phyloP scores from a whole-genome alignment of 768 basidiomycete genomes.

The Scleroderma citrinum region DNA sequence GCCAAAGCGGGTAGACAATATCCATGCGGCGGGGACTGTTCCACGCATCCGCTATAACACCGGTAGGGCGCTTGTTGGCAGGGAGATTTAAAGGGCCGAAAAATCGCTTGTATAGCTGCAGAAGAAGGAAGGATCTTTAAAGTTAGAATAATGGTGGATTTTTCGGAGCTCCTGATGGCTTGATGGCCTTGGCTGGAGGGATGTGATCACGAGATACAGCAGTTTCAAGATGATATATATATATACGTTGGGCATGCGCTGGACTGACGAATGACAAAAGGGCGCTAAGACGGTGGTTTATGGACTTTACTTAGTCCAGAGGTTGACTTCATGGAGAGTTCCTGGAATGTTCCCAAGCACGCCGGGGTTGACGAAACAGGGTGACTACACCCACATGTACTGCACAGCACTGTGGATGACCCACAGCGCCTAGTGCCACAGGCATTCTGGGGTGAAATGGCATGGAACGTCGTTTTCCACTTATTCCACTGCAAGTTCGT shows the following conservation, averaged over 20 bases:
- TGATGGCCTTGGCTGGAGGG: background rate
- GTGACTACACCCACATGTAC: background rate
- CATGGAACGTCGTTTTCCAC: background rate
- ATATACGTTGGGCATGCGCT: background rate
- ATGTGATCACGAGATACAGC: background rate
- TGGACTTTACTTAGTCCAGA: too few relatives aligned
- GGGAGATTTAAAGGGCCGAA: background rate
- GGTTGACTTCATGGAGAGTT: conserved; percentile 18
- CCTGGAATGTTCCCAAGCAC: conserved; percentile 27
- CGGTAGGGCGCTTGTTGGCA: conserved; percentile 6
- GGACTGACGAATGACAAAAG: too few relatives aligned
- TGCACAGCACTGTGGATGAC: conserved; percentile 6
- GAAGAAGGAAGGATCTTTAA: background rate
- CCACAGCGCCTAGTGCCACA: background rate
- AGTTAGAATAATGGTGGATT: conserved; percentile 2
- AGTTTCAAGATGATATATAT: conserved; percentile 1
- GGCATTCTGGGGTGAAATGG: background rate
- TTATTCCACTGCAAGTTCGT: conserved; percentile 2
- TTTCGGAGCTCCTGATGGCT: background rate
- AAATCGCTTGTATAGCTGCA: background rate
- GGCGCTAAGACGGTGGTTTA: too few relatives aligned
- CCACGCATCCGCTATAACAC: conserved; percentile 17
- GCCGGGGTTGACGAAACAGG: conserved; percentile 1
- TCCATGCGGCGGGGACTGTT: background rate
- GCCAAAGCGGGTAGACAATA: background rate